A percentile compares a stretch with the other conserved stretches of the same genome.
These are phyloP conservation scores for Pyronema domesticum DNA, from an alignment of 495 filamentous ascomycete species.

Conservation along the genomic window DNA sequence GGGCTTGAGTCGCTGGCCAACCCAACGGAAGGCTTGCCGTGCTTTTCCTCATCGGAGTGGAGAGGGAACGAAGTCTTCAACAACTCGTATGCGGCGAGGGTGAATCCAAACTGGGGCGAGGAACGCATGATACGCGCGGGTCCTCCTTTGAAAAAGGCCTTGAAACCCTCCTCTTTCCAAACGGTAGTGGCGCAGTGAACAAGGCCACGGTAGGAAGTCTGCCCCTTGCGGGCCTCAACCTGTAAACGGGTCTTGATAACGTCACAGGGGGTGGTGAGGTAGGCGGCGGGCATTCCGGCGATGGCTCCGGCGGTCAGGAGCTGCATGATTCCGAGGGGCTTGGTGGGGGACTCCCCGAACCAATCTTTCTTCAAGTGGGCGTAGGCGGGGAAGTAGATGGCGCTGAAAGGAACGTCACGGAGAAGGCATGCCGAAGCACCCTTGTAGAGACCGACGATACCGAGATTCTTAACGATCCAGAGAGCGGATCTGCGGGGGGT, in stretches of 20 bases:
- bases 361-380: constrained; percentile 80
- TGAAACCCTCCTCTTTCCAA: constrained; percentile 76
- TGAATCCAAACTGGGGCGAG: constrained; percentile 95
- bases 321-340: constrained; percentile 82
- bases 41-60: constrained; percentile 28
- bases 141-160: constrained; percentile 95
- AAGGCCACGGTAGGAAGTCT: constrained; percentile 68
- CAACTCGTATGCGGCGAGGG: constrained; percentile 83
- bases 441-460: constrained; percentile 91
- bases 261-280: constrained; percentile 92
- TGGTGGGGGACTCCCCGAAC: constrained; percentile 76
- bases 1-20: constrained; percentile 40
- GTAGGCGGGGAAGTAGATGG: constrained; percentile 97
- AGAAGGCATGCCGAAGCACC: constrained; percentile 91
- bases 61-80: constrained; percentile 79
- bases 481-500: constrained; percentile 75
- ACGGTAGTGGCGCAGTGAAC: constrained; percentile 72
- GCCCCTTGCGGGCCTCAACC: constrained; percentile 91
- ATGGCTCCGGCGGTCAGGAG: constrained; percentile 90
- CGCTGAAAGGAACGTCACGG: constrained; percentile 91
- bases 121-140: constrained; percentile 85
- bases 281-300: constrained; percentile 95
- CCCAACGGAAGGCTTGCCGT: constrained; percentile 17
- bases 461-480: constrained; percentile 92
- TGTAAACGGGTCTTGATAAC: constrained; percentile 98